Conservation (phyloP, 2,329 filamentous ascomycete genomes). For the Rachicladosporium sp. region DNA sequence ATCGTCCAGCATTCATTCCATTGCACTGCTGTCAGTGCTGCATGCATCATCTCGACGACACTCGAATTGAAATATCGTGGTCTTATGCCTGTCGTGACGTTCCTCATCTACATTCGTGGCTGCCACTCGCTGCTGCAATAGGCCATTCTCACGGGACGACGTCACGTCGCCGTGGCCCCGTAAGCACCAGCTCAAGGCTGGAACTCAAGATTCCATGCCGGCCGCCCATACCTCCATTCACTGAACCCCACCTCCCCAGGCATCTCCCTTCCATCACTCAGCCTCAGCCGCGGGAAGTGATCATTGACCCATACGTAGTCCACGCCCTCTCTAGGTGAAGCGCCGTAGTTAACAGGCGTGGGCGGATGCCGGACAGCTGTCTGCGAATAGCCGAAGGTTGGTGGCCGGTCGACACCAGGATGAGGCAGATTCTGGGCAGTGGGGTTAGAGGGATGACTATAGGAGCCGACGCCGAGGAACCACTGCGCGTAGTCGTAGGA, state of each 20-base stretch:
- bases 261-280: slow-evolving; percentile 36
- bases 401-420: background rate
- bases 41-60: too few relatives aligned
- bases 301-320: slow-evolving; percentile 30
- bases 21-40: too few relatives aligned
- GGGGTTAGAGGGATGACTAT: slow-evolving; percentile 8
- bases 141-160: too few relatives aligned
- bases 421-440: background rate
- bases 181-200: background rate
- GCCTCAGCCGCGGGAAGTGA: slow-evolving; percentile 32
- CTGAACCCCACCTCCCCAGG: slow-evolving; percentile 30
- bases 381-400: too few relatives aligned
- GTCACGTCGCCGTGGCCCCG: too few relatives aligned
- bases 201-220: slow-evolving; percentile 17
- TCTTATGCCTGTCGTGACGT: too few relatives aligned
- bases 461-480: slow-evolving; percentile 19
- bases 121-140: too few relatives aligned
- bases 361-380: background rate
- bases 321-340: slow-evolving; percentile 20
- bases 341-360: slow-evolving; percentile 16
- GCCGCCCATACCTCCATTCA: slow-evolving; percentile 22
- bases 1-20: too few relatives aligned
- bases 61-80: too few relatives aligned
- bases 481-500: slow-evolving; percentile 16
- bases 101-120: too few relatives aligned